Conservation (phyloP, 2,329 filamentous ascomycete genomes). For the Talaromyces funiculosus region DNA sequence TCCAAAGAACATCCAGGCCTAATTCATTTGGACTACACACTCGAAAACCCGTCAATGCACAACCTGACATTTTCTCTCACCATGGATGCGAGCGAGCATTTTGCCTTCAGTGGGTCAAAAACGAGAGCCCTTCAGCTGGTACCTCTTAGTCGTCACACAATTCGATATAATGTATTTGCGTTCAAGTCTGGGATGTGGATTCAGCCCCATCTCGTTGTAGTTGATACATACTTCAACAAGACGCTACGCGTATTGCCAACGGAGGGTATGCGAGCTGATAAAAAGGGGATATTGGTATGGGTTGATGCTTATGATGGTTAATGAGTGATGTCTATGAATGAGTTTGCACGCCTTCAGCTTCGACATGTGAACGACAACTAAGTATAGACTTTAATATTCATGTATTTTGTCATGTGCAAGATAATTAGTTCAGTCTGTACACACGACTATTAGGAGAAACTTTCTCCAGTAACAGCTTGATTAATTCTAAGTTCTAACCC, state of each 20-base stretch:
- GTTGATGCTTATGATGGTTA: conserved; percentile 32
- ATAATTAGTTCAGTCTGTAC: no score
- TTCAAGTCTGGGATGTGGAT: conserved; percentile 61
- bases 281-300: conserved; percentile 46
- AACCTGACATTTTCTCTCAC: conserved; percentile 87
- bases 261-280: conserved; percentile 57
- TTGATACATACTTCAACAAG: conserved; percentile 92
- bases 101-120: conserved; percentile 89
- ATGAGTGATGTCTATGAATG: neutral
- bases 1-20: conserved; percentile 31
- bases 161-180: conserved; percentile 71
- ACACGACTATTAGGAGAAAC: no score
- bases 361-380: neutral
- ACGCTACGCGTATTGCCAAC: conserved; percentile 74
- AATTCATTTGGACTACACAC: conserved; percentile 57
- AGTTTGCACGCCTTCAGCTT: neutral
- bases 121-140: conserved; percentile 72
- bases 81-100: conserved; percentile 89
- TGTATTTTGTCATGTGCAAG: no score
- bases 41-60: conserved; percentile 92
- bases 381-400: neutral
- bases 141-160: conserved; percentile 68
- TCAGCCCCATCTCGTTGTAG: conserved; percentile 66
- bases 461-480: no score
- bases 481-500: neutral